Evolutionary conservation across 495 filamentous ascomycete species (phyloP).

Genomic region (Penicillium dipodomyicola): DNA sequence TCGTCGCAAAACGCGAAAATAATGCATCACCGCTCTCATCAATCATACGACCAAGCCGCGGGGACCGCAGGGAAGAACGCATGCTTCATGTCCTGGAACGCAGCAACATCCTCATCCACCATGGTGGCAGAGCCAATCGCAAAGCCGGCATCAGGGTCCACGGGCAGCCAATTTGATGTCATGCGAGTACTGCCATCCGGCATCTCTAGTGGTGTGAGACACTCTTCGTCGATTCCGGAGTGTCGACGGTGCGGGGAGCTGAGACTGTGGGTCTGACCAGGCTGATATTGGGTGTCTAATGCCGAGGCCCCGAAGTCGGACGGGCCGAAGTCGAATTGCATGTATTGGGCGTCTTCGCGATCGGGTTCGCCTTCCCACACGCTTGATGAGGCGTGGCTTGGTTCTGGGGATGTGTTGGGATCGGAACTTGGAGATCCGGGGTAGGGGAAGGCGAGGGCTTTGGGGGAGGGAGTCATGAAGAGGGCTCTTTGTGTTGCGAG

Average conservation of each 20-base stretch:
- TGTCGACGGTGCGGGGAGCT: neutral
- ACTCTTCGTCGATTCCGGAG: slow-evolving; percentile 14
- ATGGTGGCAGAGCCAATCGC: slow-evolving; percentile 23
- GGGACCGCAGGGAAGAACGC: slow-evolving; percentile 1
- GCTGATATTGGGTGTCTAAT: neutral
- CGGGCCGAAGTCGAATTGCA: neutral
- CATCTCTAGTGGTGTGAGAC: slow-evolving; percentile 37
- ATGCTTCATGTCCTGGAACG: neutral
- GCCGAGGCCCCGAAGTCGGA: neutral
- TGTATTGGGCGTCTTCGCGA: slow-evolving; percentile 9
- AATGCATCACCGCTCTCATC: neutral
- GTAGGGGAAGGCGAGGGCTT: slow-evolving; percentile 8
- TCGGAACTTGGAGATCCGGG: slow-evolving; percentile 24
- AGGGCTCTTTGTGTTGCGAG: slow-evolving; percentile 37
- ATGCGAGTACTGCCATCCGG: slow-evolving; percentile 38
- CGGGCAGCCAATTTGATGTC: slow-evolving; percentile 40
- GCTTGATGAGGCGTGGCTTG: slow-evolving; percentile 21
- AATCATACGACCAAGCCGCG: slow-evolving; percentile 2
- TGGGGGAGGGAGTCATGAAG: slow-evolving; percentile 31
- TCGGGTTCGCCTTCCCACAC: slow-evolving; percentile 28
- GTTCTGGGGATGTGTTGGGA: slow-evolving; percentile 27
- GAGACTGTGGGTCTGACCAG: neutral
- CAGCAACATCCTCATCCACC: neutral
- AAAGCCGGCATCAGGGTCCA: slow-evolving; percentile 37
- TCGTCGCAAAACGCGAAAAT: neutral